Evolutionary conservation across 805 yeast genomes (phyloP).

Genomic region (Yarrowia alimentaria): DNA sequence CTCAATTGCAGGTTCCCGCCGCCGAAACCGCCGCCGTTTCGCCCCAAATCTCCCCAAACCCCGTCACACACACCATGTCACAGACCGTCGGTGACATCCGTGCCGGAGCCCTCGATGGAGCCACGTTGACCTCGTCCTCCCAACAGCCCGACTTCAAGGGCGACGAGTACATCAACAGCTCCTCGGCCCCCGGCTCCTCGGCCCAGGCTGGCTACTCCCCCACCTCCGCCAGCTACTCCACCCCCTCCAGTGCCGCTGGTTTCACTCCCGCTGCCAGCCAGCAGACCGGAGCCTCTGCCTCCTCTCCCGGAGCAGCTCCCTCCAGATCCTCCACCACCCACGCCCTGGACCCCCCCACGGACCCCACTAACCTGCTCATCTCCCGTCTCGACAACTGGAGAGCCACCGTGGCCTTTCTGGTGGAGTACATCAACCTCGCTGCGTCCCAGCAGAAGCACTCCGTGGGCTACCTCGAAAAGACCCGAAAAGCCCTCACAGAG

Average conservation of each 20-base stretch:
- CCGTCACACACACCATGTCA: constrained; percentile 2
- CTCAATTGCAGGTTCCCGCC: constrained; percentile 2
- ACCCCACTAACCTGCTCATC: constrained; percentile 42
- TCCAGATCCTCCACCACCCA: constrained; percentile 2
- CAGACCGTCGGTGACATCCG: constrained; percentile 22
- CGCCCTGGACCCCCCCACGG: constrained; percentile 31
- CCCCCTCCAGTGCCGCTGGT: background rate
- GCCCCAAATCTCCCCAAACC: background rate
- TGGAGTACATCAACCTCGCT: constrained; percentile 39
- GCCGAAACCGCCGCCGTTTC: background rate
- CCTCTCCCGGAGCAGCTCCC: too few species aligned
- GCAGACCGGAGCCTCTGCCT: too few species aligned
- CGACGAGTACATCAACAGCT: constrained; percentile 8
- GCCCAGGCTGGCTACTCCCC: too few species aligned
- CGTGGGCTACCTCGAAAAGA: constrained; percentile 40
- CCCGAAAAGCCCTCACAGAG: constrained; percentile 38
- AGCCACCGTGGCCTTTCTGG: constrained; percentile 37
- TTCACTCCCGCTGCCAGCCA: background rate
- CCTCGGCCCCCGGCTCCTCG: background rate
- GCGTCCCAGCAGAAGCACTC: constrained; percentile 36
- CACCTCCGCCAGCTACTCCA: too few species aligned
- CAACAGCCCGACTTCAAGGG: constrained; percentile 24
- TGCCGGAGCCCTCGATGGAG: constrained; percentile 23
- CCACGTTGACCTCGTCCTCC: constrained; percentile 11
- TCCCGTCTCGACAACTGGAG: constrained; percentile 44